Percentiles rank a stretch among this genome's conserved stretches.
These are phyloP conservation scores for Marsdenia floribunda DNA, from an alignment of 257 asterid genomes.

Conservation along the genomic window DNA sequence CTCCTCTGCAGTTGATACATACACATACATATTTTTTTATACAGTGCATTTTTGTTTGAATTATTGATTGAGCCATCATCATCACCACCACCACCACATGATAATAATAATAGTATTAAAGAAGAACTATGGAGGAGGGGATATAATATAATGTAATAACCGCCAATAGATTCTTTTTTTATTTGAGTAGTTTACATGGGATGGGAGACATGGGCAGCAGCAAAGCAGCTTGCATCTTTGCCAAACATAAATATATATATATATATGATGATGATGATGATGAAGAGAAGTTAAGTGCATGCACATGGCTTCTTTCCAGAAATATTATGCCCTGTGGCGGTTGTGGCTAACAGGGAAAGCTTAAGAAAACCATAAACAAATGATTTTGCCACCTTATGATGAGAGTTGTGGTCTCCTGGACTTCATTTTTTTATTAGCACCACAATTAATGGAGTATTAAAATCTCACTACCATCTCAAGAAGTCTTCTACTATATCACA, in stretches of 20 bases:
- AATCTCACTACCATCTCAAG: background rate
- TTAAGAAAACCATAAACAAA: background rate
- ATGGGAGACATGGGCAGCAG: slow-evolving; percentile 8
- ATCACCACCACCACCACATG: background rate
- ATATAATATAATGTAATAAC: slow-evolving; percentile 1
- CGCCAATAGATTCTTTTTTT: slow-evolving; percentile 9
- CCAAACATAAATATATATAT: too few relatives aligned
- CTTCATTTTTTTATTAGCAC: too few relatives aligned
- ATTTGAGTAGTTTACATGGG: background rate
- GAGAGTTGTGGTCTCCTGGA: background rate
- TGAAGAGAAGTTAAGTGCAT: background rate
- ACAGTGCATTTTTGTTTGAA: slow-evolving; percentile 1
- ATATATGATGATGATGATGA: too few relatives aligned
- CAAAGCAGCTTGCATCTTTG: slow-evolving; percentile 6
- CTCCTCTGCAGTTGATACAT: background rate
- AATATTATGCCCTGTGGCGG: background rate
- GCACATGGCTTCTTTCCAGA: slow-evolving; percentile 1
- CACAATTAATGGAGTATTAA: background rate
- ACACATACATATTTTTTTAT: background rate
- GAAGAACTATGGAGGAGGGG: too few relatives aligned
- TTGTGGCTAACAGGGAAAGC: background rate
- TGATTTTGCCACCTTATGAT: background rate
- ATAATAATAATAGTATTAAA: background rate
- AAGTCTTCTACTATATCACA: background rate
- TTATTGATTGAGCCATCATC: background rate